A percentile compares a stretch with the other conserved stretches of the same genome.
These are phyloP conservation scores for Alternaria sp. DNA, from an alignment of 2,329 filamentous ascomycete genomes.

Conservation along the genomic window DNA sequence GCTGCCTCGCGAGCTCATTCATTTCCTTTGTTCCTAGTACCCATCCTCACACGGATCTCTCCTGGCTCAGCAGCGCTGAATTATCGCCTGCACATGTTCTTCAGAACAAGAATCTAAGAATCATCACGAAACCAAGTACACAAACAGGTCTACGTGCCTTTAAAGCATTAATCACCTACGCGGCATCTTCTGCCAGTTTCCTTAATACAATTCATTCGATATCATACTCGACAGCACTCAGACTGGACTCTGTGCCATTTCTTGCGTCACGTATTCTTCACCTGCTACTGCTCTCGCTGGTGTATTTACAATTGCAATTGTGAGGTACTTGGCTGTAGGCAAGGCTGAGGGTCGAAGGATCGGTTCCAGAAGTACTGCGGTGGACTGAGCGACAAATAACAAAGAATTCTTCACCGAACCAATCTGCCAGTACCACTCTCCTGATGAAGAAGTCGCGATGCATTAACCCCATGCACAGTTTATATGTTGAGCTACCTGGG, in stretches of 20 bases:
- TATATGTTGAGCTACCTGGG: constrained; percentile 8
- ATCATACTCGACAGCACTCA: constrained; percentile 26
- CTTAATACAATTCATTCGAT: constrained; percentile 29
- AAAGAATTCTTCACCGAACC: constrained; percentile 23
- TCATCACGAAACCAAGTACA: constrained; percentile 47
- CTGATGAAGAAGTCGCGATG: neutral
- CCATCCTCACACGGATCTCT: constrained; percentile 45
- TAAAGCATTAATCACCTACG: constrained; percentile 31
- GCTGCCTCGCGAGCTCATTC: constrained; percentile 41
- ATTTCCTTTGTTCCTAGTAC: constrained; percentile 48
- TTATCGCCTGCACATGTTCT: constrained; percentile 37
- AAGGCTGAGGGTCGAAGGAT: constrained; percentile 37
- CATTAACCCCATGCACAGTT: neutral
- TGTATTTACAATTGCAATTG: constrained; percentile 29
- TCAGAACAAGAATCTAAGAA: constrained; percentile 40
- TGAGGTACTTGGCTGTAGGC: constrained; percentile 33
- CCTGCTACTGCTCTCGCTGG: constrained; percentile 38
- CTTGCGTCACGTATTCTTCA: constrained; percentile 20
- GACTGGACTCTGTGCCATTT: constrained; percentile 25
- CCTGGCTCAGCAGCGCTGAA: constrained; percentile 42
- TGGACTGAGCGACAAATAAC: constrained; percentile 34
- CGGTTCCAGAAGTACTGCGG: constrained; percentile 33
- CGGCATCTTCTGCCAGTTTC: constrained; percentile 28
- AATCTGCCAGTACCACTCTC: neutral
- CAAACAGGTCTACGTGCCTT: constrained; percentile 44